Evolutionary conservation across 805 yeast species (phyloP).

Genomic region (Candida patagonica): DNA sequence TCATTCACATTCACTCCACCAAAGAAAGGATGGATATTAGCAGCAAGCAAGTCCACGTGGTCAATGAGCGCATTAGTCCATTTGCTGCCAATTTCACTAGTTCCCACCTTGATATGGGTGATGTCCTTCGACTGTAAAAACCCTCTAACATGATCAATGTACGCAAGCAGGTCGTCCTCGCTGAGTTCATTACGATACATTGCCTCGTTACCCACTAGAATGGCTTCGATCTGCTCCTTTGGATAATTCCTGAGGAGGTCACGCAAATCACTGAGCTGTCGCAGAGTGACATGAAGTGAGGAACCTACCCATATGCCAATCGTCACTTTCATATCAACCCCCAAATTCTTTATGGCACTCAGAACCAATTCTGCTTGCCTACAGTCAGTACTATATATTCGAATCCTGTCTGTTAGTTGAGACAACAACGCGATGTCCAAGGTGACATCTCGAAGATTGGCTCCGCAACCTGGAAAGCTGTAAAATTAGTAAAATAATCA

Average conservation of each 20-base stretch:
- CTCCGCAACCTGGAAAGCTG: constrained; percentile 43
- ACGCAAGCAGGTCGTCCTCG: constrained; percentile 29
- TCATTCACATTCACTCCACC: constrained; percentile 42
- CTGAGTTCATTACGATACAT: constrained; percentile 44
- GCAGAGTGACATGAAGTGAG: constrained; percentile 35
- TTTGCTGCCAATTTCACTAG: constrained; percentile 48
- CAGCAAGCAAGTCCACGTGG: constrained; percentile 49
- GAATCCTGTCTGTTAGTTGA: constrained; percentile 46
- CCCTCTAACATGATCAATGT: constrained; percentile 35
- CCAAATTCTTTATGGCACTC: constrained; percentile 41
- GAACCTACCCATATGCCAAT: constrained; percentile 56
- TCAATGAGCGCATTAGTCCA: constrained; percentile 33
- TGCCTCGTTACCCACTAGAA: constrained; percentile 57
- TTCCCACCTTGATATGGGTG: constrained; percentile 45
- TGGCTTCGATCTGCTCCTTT: constrained; percentile 36
- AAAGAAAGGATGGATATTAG: constrained; percentile 61
- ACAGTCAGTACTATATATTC: constrained; percentile 57
- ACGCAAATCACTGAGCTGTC: constrained; percentile 40
- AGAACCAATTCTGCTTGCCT: constrained; percentile 44
- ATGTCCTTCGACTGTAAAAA: constrained; percentile 29
- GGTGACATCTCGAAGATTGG: constrained; percentile 37
- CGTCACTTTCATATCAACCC: constrained; percentile 46
- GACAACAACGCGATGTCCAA: constrained; percentile 51
- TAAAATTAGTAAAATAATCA: constrained; percentile 8
- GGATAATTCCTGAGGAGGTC: constrained; percentile 36